phyloP scores from a whole-genome alignment of 257 asterid genomes.

The Solanum sitiens region DNA sequence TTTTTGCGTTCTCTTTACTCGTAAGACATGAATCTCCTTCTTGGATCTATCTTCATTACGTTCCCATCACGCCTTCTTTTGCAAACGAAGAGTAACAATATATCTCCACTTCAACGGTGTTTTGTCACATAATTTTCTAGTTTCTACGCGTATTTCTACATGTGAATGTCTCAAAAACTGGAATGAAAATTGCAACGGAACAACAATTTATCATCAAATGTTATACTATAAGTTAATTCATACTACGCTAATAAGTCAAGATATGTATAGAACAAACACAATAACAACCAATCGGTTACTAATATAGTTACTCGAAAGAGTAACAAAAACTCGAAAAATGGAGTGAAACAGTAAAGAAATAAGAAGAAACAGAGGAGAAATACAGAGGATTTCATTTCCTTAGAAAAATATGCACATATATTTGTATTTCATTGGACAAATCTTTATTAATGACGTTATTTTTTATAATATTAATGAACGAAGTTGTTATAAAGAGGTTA shows the following conservation, averaged over 20 bases:
- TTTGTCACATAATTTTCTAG: not conserved
- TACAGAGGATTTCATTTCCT: not conserved
- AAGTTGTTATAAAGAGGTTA: not conserved
- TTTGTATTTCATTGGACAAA: not conserved
- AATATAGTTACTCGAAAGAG: not conserved
- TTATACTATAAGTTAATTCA: too few species aligned
- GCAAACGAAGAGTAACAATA: not conserved
- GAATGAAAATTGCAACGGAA: too few species aligned
- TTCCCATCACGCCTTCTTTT: not conserved
- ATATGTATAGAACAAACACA: not conserved
- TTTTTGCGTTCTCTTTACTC: too few species aligned
- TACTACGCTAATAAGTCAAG: too few species aligned
- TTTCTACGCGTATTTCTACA: not conserved
- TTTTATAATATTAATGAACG: not conserved
- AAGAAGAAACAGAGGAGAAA: not conserved
- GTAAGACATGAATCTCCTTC: too few species aligned
- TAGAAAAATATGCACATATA: not conserved
- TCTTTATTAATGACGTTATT: too few species aligned
- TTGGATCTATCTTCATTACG: too few species aligned
- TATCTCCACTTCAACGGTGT: not conserved
- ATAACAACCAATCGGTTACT: not conserved
- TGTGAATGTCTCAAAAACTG: too few species aligned
- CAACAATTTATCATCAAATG: too few species aligned
- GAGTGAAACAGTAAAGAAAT: not conserved
- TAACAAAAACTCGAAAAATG: not conserved